These are phyloP conservation scores for Aspergillus cristatus DNA, from an alignment of 495 filamentous ascomycete species.

Conservation along the genomic window DNA sequence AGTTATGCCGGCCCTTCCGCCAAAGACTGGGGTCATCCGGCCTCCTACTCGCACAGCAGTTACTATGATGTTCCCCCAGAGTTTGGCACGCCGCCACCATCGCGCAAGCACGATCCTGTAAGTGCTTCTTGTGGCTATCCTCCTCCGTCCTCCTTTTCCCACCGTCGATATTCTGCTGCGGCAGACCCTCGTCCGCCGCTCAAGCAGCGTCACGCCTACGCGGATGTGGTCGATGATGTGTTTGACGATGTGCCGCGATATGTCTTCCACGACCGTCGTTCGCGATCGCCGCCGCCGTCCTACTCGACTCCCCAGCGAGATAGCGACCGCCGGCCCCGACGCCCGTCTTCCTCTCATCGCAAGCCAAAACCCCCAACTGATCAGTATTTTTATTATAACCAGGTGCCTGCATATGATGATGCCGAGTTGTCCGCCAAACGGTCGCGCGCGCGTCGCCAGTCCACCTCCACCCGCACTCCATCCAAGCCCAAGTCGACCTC, in stretches of 20 bases:
- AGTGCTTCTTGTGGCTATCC: conserved; percentile 42
- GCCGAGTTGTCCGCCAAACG: conserved; percentile 31
- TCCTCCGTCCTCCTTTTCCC: conserved; percentile 29
- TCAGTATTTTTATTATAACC: conserved; percentile 41
- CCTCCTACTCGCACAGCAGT: conserved; percentile 21
- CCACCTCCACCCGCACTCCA: conserved; percentile 38
- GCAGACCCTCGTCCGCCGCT: conserved; percentile 31
- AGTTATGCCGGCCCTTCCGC: conserved; percentile 33
- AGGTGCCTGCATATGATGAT: conserved; percentile 36
- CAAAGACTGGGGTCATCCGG: conserved; percentile 32
- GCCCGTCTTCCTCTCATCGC: conserved; percentile 27
- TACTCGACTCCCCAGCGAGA: conserved; percentile 16
- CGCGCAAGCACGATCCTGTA: conserved; percentile 49
- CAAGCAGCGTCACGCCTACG: conserved; percentile 43
- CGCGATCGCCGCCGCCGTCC: conserved; percentile 13
- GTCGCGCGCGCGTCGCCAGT: conserved; percentile 38
- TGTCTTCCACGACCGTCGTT: conserved; percentile 21
- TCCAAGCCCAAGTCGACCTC: conserved; percentile 35
- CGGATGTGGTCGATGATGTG: conserved; percentile 48
- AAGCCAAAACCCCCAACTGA: conserved; percentile 46
- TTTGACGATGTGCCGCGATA: conserved; percentile 34
- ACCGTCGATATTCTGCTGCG: conserved; percentile 5
- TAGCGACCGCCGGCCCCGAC: conserved; percentile 18
- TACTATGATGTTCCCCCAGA: conserved; percentile 41
- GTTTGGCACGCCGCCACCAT: conserved; percentile 38